Evolutionary conservation across 2,329 filamentous ascomycete species (phyloP), one percentile per base, ranked within the genome.

Genomic region (Ophiostoma novo-ulmi): DNA sequence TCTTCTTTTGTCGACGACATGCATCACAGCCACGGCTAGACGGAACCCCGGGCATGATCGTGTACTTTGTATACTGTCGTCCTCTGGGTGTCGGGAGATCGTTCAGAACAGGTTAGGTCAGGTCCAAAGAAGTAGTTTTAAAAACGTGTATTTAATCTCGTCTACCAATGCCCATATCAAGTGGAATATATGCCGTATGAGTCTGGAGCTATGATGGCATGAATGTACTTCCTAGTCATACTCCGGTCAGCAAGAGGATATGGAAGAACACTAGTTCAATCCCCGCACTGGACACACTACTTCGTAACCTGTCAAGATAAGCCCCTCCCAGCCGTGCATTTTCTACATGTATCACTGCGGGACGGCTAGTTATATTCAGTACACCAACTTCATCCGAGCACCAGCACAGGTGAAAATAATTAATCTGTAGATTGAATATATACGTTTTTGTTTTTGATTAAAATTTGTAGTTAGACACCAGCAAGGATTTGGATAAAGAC

Each of bases 1-100:
- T 73, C 52, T 75, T 75, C 67, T 75, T 75, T 39, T 75, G 74
- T 0, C 39, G 55, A 6, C 73, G 71, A 22, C 74, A 75, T 61
- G 69, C 73, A 38, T 74, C 69, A 38, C 74, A 75, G 69, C 74
- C 73, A 2, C 71, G 71, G 35, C 72, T 70, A 0, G 72, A 71
- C 1, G 74, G 74, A 14, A 74, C 73, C 3, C 73, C 73, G 1
- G 73, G 72, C 73, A 74, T 70, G n/a, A 48, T 64, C 4, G 58
- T 35, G 26, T 26, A 31, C 22, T 14, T 31, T 17, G 4, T 8
- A 63, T 14, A 35, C 58, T 35, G 38, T 67, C n/a, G 38, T 67
- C 22, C n/a, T 67, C 13, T 35, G 26, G 26, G 22, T 13, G 58
- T 17, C 58, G 58, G 22, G 44, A 6, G 13, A 22, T 7, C n/a